Evolutionary conservation across 768 basidiomycete species (phyloP).

Genomic region (Termitomyces eurrhizus): DNA sequence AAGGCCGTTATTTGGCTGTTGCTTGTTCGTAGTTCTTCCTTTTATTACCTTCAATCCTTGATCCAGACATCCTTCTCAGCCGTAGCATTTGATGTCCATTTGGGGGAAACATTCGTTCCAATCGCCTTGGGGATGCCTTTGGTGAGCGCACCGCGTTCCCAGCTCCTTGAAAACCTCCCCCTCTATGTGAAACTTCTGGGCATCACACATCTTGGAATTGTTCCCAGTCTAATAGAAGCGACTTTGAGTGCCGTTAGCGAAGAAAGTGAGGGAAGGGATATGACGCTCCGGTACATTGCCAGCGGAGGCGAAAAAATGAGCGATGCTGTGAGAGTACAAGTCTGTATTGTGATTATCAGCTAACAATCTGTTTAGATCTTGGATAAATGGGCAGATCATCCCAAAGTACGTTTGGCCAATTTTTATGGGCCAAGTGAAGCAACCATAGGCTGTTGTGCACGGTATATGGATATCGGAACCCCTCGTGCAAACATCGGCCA

Average conservation of each 20-base stretch:
- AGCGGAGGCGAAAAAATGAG: conserved; percentile 54
- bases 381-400: conserved; percentile 46
- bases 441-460: conserved; percentile 47
- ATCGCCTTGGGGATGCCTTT: conserved; percentile 42
- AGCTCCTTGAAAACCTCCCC: conserved; percentile 39
- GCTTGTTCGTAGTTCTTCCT: conserved; percentile 19
- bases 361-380: conserved; percentile 25
- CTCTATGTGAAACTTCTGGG: conserved; percentile 30
- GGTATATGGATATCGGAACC: conserved; percentile 35
- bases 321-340: conserved; percentile 33
- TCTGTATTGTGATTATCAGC: neutral
- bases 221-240: conserved; percentile 50
- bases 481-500: conserved; percentile 42
- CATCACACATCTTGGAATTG: conserved; percentile 48
- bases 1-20: conserved; percentile 43
- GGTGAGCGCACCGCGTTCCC: conserved; percentile 38
- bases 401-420: conserved; percentile 40
- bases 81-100: conserved; percentile 50
- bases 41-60: neutral
- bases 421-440: conserved; percentile 53
- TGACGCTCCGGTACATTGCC: conserved; percentile 38
- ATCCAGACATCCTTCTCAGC: conserved; percentile 24
- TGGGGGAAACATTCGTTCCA: conserved; percentile 39
- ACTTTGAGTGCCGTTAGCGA: conserved; percentile 33
- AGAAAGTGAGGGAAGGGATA: conserved; percentile 19